Conservation (phyloP, 371 early-diverging fungal species). For the Mortierella sp. region DNA sequence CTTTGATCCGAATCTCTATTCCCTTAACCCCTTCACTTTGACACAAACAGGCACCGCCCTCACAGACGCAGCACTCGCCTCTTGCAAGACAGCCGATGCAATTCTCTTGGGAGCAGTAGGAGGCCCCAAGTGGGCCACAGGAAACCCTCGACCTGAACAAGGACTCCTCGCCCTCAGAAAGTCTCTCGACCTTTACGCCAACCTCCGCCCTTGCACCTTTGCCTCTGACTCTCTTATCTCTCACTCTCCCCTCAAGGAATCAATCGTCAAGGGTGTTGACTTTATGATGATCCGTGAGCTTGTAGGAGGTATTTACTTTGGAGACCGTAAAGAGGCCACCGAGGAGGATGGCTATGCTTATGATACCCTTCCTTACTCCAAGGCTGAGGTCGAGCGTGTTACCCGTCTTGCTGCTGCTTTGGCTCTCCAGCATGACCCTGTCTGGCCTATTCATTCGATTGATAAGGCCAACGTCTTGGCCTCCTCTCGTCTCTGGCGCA, state of each 20-base stretch:
- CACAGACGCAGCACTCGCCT: constrained; percentile 83
- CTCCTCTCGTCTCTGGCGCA: constrained; percentile 96
- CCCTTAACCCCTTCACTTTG: background rate
- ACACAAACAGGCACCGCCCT: constrained; percentile 83
- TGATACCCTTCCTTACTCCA: constrained; percentile 94
- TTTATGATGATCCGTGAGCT: constrained; percentile 96
- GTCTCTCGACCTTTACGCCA: constrained; percentile 92
- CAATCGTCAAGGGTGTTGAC: constrained; percentile 89
- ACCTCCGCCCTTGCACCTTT: constrained; percentile 95
- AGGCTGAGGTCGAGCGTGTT: constrained; percentile 91
- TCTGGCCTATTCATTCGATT: constrained; percentile 91
- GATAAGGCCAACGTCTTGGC: constrained; percentile 99
- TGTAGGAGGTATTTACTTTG: constrained; percentile 98
- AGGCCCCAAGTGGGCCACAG: constrained; percentile 94
- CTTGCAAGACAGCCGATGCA: constrained; percentile 88
- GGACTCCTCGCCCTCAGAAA: constrained; percentile 95
- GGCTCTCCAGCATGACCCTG: constrained; percentile 83
- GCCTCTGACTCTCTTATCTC: constrained; percentile 87
- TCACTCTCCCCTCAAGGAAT: constrained; percentile 92
- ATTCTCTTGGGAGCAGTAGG: constrained; percentile 98
- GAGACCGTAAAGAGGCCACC: constrained; percentile 84
- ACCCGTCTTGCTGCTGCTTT: constrained; percentile 93
- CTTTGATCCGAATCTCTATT: constrained; percentile 16
- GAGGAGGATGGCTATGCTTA: constrained; percentile 86
- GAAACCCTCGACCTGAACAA: constrained; percentile 94